A percentile compares a stretch with the other conserved stretches of the same genome.
Conservation (phyloP, 257 asterid genomes). For the Solanum piurae region DNA sequence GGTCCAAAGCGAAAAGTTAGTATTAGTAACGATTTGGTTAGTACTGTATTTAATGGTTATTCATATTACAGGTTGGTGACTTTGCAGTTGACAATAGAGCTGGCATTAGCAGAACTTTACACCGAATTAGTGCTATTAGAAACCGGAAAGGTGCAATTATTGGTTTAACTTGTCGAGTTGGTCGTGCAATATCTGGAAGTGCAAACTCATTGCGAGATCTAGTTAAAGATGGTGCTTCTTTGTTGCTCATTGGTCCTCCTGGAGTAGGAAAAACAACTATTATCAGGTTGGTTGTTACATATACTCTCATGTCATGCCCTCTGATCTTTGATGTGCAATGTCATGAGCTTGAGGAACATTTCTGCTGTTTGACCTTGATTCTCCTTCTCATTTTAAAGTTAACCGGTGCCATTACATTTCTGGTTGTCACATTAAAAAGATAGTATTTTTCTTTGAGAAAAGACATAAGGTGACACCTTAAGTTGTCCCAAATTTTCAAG, state of each 20-base stretch:
- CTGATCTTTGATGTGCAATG: neutral
- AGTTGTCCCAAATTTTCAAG: neutral
- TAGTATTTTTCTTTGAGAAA: neutral
- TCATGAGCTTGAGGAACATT: neutral
- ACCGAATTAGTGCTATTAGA: slow-evolving; percentile 85
- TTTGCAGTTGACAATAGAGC: slow-evolving; percentile 95
- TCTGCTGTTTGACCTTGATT: neutral
- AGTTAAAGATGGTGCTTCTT: slow-evolving; percentile 67
- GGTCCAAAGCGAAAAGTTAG: neutral
- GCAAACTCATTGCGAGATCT: slow-evolving; percentile 76
- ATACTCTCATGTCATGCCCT: neutral
- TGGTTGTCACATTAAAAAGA: neutral
- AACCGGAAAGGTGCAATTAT: slow-evolving; percentile 77
- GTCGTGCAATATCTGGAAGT: slow-evolving; percentile 88
- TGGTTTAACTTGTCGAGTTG: slow-evolving; percentile 94
- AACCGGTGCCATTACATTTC: neutral
- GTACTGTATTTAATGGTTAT: slow-evolving; percentile 1
- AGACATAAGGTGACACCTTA: neutral
- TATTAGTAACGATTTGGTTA: neutral
- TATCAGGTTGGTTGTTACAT: slow-evolving; percentile 48
- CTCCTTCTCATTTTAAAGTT: neutral
- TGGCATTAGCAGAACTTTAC: slow-evolving; percentile 91
- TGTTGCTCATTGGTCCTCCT: slow-evolving; percentile 90
- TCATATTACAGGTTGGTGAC: slow-evolving; percentile 67
- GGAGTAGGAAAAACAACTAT: slow-evolving; percentile 97